Conservation (phyloP, 257 asterid species). For the Solanum bulbocastanum region DNA sequence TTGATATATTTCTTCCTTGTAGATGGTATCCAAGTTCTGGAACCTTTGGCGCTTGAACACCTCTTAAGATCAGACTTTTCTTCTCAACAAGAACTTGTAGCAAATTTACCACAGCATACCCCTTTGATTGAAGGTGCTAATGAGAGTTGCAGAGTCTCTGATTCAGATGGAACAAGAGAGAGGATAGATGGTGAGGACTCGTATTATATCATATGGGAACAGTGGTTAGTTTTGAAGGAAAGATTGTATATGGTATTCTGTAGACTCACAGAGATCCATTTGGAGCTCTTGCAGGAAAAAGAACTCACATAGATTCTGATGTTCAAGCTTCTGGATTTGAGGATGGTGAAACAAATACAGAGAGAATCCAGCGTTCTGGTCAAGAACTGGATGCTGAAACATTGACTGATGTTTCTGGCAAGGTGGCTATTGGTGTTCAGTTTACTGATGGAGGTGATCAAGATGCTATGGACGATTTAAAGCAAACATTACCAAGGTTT, state of each 20-base stretch:
- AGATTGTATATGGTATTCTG: not conserved
- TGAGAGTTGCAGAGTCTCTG: conserved; percentile 17
- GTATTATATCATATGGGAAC: conserved; percentile 7
- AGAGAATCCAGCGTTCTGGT: conserved; percentile 11
- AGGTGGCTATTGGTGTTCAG: conserved; percentile 16
- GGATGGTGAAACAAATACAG: conserved; percentile 19
- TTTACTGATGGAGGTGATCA: conserved; percentile 15
- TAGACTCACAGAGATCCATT: conserved; percentile 2
- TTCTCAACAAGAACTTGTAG: conserved; percentile 17
- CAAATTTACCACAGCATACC: conserved; percentile 11
- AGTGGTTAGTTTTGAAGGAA: conserved; percentile 4
- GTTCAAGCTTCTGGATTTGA: conserved; percentile 20
- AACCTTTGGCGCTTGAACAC: conserved; percentile 28
- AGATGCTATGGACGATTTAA: conserved; percentile 18
- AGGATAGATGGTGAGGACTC: conserved; percentile 43
- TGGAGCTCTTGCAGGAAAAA: conserved; percentile 60
- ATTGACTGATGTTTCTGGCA: conserved; percentile 17
- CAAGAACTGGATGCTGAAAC: conserved; percentile 22
- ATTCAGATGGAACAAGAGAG: conserved; percentile 11
- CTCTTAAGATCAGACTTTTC: conserved; percentile 19
- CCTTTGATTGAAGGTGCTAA: conserved; percentile 3
- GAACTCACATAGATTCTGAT: conserved; percentile 15
- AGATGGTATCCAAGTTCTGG: conserved; percentile 36
- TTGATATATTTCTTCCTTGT: conserved; percentile 16
- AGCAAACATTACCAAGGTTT: conserved; percentile 45